These are phyloP conservation scores for Lecanoromycetidae sp. DNA, from an alignment of 2,329 filamentous ascomycete genomes.

Conservation along the genomic window DNA sequence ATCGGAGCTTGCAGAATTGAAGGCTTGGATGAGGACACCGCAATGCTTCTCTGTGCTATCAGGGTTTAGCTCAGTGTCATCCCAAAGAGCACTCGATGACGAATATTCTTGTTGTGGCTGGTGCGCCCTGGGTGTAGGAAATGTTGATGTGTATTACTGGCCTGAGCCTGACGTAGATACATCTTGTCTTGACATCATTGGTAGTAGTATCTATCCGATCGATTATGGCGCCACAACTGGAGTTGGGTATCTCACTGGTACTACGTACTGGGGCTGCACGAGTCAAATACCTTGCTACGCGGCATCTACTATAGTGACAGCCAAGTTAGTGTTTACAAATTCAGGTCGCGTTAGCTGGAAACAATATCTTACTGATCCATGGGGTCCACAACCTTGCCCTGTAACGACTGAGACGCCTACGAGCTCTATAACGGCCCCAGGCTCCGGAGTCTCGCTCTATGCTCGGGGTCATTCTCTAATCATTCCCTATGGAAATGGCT, in stretches of 20 bases:
- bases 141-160: slow-evolving; percentile 13
- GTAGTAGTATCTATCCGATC: not conserved
- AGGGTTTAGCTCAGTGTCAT: no score
- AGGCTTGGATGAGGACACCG: no score
- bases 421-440: not conserved
- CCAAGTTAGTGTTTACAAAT: not conserved
- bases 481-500: not conserved
- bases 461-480: slow-evolving; percentile 1
- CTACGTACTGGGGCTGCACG: slow-evolving; percentile 4
- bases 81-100: not conserved
- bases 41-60: no score
- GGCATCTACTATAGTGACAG: not conserved
- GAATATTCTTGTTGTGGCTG: not conserved
- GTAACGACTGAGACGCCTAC: not conserved
- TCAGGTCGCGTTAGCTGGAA: not conserved
- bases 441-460: not conserved
- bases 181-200: not conserved
- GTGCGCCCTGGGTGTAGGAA: not conserved
- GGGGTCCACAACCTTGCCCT: not conserved
- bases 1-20: no score
- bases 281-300: not conserved
- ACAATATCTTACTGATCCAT: not conserved
- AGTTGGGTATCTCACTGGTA: not conserved
- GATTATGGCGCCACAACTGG: not conserved
- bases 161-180: slow-evolving; percentile 5